phyloP scores from a whole-genome alignment of 192 early-diverging fungal genomes.

The Coemansia sp. region DNA sequence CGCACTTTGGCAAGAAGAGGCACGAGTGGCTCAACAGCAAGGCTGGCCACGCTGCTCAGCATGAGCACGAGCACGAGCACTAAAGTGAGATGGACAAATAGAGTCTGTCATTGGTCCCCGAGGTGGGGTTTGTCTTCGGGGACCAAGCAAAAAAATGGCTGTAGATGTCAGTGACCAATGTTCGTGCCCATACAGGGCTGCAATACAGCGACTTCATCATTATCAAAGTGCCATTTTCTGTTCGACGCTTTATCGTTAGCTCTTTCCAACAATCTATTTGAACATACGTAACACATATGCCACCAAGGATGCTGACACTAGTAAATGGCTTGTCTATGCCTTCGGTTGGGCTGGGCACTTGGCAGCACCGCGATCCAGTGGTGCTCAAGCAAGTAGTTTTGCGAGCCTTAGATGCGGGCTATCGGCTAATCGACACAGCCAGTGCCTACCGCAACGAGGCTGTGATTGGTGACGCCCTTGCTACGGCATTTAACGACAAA shows the following conservation, averaged over 20 bases:
- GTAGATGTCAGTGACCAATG: too few relatives aligned
- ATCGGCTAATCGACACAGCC: constrained; percentile 62
- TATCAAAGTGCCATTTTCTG: too few relatives aligned
- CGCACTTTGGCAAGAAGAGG: constrained; percentile 47
- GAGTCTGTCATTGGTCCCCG: too few relatives aligned
- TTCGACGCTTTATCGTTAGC: too few relatives aligned
- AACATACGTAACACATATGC: neutral
- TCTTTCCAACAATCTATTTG: too few relatives aligned
- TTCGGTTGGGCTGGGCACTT: constrained; percentile 38
- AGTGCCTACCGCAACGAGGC: constrained; percentile 69
- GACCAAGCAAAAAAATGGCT: too few relatives aligned
- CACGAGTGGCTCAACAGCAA: constrained; percentile 53
- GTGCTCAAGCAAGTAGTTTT: constrained; percentile 25
- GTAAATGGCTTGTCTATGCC: constrained; percentile 39
- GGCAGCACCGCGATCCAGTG: constrained; percentile 37
- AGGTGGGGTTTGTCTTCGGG: too few relatives aligned
- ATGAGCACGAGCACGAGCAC: constrained; percentile 22
- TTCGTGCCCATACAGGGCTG: too few relatives aligned
- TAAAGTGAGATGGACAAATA: constrained; percentile 1
- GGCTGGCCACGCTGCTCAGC: constrained; percentile 41
- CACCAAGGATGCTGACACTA: neutral
- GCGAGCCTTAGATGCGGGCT: constrained; percentile 26
- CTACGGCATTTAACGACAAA: constrained; percentile 51
- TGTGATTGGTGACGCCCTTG: constrained; percentile 58
- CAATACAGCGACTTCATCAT: too few relatives aligned